These are phyloP conservation scores for Pythium rishiriense DNA, from an alignment of 352 stramenopile genomes.

Conservation along the genomic window DNA sequence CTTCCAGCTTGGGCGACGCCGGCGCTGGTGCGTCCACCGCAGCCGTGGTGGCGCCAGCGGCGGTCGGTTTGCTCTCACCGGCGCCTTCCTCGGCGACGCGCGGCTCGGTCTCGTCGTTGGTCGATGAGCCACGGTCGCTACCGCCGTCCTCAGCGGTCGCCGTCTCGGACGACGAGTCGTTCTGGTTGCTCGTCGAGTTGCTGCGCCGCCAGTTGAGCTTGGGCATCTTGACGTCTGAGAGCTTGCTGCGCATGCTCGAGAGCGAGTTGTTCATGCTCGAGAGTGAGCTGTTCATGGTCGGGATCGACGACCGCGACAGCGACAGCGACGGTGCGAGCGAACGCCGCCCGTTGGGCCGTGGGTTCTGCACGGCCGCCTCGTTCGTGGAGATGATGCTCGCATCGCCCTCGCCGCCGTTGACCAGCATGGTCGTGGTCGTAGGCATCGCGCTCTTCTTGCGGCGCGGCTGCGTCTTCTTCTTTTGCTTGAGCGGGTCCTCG, in stretches of 20 bases:
- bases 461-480: slow-evolving; percentile 36
- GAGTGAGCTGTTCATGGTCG: slow-evolving; percentile 27
- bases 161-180: slow-evolving; percentile 69
- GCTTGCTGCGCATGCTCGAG: slow-evolving; percentile 32
- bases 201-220: slow-evolving; percentile 59
- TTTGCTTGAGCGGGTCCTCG: slow-evolving; percentile 61
- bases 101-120: slow-evolving; percentile 39
- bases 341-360: slow-evolving; percentile 24
- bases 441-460: slow-evolving; percentile 73
- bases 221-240: slow-evolving; percentile 68
- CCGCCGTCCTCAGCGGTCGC: slow-evolving; percentile 60
- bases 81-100: slow-evolving; percentile 7
- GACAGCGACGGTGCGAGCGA: slow-evolving; percentile 59
- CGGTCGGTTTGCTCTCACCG: slow-evolving; percentile 26
- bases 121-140: slow-evolving; percentile 60
- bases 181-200: slow-evolving; percentile 41
- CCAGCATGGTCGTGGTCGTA: slow-evolving; percentile 63
- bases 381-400: slow-evolving; percentile 71
- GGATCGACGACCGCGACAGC: slow-evolving; percentile 39
- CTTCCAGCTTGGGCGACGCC: slow-evolving; percentile 12
- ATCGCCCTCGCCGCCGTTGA: slow-evolving; percentile 73
- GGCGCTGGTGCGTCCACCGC: neutral
- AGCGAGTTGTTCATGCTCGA: slow-evolving; percentile 26
- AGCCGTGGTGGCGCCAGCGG: neutral
- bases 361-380: slow-evolving; percentile 28